These are phyloP conservation scores for Pichia sp. DNA, from an alignment of 1,139 yeast genomes.

Conservation along the genomic window DNA sequence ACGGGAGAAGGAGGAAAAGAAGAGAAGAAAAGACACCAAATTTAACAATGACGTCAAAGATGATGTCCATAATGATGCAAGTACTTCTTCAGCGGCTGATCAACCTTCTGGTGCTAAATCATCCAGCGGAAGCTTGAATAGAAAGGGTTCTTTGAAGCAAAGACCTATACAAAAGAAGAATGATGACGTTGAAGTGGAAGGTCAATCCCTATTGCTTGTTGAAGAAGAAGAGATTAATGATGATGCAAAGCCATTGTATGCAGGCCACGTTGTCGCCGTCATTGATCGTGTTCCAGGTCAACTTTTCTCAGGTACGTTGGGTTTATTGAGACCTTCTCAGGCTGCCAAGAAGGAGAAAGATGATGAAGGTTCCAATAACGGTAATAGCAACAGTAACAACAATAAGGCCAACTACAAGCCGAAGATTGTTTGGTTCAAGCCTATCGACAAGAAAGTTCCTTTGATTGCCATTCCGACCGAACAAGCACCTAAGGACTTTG, in stretches of 20 bases:
- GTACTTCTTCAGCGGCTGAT: slow-evolving; percentile 31
- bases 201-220: slow-evolving; percentile 81
- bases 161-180: slow-evolving; percentile 98
- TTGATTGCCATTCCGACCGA: slow-evolving; percentile 97
- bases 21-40: slow-evolving; percentile 72
- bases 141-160: slow-evolving; percentile 89
- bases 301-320: slow-evolving; percentile 87
- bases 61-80: slow-evolving; percentile 67
- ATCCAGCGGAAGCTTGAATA: slow-evolving; percentile 37
- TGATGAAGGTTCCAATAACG: slow-evolving; percentile 14
- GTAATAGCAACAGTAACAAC: slow-evolving; percentile 30
- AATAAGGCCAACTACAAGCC: slow-evolving; percentile 54
- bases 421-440: slow-evolving; percentile 97
- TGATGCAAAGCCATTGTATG: slow-evolving; percentile 87
- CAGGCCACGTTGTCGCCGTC: slow-evolving; percentile 98
- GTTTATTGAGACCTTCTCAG: slow-evolving; percentile 90
- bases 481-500: slow-evolving; percentile 94
- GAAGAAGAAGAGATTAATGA: slow-evolving; percentile 97
- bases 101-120: slow-evolving; percentile 10
- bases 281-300: slow-evolving; percentile 97
- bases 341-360: slow-evolving; percentile 80
- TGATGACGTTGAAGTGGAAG: slow-evolving; percentile 98
- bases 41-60: slow-evolving; percentile 38
- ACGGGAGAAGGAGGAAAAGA: slow-evolving; percentile 94
- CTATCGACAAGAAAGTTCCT: slow-evolving; percentile 96